phyloP scores from a whole-genome alignment of 208 protist species.

The Phytomonas serpens region DNA sequence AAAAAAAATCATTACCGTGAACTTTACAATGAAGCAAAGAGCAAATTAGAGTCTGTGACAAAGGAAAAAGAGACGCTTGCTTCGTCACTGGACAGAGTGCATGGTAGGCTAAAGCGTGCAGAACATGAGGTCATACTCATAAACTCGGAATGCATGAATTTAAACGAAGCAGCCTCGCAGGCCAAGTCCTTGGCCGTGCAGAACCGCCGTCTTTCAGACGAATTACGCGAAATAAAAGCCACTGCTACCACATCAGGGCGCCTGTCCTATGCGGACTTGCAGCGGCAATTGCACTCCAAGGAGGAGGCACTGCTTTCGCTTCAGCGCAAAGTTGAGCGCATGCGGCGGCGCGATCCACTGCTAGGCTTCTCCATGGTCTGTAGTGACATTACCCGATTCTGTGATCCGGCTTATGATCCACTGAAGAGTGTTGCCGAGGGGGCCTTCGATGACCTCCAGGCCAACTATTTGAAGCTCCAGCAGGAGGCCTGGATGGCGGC shows the following conservation, averaged over 20 bases:
- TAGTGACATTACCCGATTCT: constrained; percentile 58
- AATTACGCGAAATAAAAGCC: not conserved
- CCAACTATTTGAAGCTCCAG: constrained; percentile 27
- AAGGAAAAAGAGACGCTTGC: constrained; percentile 23
- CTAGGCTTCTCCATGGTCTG: constrained; percentile 79
- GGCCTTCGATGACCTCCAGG: constrained; percentile 41
- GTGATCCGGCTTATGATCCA: constrained; percentile 6
- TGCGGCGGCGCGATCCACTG: constrained; percentile 67
- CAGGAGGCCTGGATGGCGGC: constrained; percentile 44
- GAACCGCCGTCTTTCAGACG: not conserved
- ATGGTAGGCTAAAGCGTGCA: constrained; percentile 42
- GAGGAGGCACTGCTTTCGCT: constrained; percentile 66
- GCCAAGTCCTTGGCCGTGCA: constrained; percentile 37
- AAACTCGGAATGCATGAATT: constrained; percentile 81
- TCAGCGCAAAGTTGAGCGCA: constrained; percentile 75
- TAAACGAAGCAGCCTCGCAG: constrained; percentile 47
- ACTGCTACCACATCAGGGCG: not conserved
- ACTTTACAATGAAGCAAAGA: constrained; percentile 32
- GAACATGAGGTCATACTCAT: constrained; percentile 82
- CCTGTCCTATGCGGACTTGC: constrained; percentile 26
- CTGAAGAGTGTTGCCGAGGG: constrained; percentile 22
- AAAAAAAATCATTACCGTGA: constrained; percentile 84
- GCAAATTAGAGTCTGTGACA: constrained; percentile 22
- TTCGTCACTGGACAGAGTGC: constrained; percentile 42
- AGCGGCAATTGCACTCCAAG: constrained; percentile 40